phyloP scores from a whole-genome alignment of 75 land plant species.

The Sequoiadendron giganteum region DNA sequence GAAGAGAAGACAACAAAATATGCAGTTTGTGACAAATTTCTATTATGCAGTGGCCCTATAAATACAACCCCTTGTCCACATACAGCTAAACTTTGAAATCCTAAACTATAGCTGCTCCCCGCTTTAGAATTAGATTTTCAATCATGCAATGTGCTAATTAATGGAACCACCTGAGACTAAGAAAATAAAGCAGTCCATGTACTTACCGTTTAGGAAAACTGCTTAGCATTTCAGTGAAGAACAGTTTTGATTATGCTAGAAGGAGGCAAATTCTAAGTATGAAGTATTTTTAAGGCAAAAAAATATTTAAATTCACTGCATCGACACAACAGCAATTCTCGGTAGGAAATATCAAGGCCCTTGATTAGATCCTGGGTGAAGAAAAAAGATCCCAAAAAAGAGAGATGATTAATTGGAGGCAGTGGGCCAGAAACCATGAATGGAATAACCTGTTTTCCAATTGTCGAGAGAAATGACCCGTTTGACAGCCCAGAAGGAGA shows the following conservation, averaged over 20 bases:
- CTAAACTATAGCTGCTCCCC: too few species aligned
- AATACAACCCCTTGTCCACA: too few species aligned
- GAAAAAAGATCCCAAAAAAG: background rate
- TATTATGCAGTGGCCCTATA: too few species aligned
- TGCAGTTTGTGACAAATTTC: too few species aligned
- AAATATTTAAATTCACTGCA: too few species aligned
- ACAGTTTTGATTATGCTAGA: background rate
- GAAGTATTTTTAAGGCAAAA: background rate
- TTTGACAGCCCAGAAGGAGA: constrained; percentile 85
- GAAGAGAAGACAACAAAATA: too few species aligned
- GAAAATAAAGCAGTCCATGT: too few species aligned
- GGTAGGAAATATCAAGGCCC: background rate
- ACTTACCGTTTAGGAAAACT: background rate
- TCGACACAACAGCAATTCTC: too few species aligned
- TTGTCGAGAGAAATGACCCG: constrained; percentile 86
- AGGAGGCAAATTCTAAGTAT: background rate
- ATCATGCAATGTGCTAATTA: too few species aligned
- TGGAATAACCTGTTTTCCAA: constrained; percentile 95
- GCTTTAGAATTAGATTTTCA: too few species aligned
- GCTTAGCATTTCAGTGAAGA: background rate
- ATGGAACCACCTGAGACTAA: too few species aligned
- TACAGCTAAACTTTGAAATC: too few species aligned
- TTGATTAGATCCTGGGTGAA: background rate
- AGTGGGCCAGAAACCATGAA: constrained; percentile 84
- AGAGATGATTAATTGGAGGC: constrained; percentile 28